phyloP scores from a whole-genome alignment of 1,139 yeast species.

The Hansenula lynferdii region DNA sequence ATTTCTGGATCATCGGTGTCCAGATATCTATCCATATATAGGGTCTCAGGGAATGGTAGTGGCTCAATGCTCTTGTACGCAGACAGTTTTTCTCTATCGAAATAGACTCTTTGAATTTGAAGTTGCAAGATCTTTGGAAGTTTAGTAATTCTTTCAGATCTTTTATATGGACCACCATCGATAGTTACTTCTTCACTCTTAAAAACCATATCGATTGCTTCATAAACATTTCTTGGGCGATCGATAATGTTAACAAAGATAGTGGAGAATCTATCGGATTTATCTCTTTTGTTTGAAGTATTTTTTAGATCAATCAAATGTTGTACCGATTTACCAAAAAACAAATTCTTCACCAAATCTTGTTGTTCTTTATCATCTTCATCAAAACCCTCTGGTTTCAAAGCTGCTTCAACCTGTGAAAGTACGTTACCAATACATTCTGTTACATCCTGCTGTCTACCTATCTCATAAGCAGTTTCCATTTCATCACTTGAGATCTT shows the following conservation, averaged over 20 bases:
- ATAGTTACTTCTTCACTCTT: conserved; percentile 63
- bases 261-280: conserved; percentile 74
- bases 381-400: conserved; percentile 59
- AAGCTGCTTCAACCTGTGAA: conserved; percentile 90
- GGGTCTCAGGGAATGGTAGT: conserved; percentile 70
- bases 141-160: conserved; percentile 64
- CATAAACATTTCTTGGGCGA: conserved; percentile 85
- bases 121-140: conserved; percentile 83
- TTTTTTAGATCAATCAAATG: conserved; percentile 37
- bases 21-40: conserved; percentile 84
- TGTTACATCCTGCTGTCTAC: conserved; percentile 95
- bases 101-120: conserved; percentile 91
- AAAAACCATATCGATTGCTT: conserved; percentile 82
- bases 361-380: conserved; percentile 72
- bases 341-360: conserved; percentile 72
- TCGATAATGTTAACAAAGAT: conserved; percentile 81
- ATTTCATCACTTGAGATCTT: conserved; percentile 58
- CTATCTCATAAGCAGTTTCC: conserved; percentile 71
- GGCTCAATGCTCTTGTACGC: conserved; percentile 84
- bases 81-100: conserved; percentile 65
- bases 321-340: conserved; percentile 71
- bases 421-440: conserved; percentile 95
- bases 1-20: conserved; percentile 63
- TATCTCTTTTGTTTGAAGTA: conserved; percentile 39
- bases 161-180: conserved; percentile 69